Conservation (phyloP, 2,329 filamentous ascomycete species). For the Colletotrichum sp. region DNA sequence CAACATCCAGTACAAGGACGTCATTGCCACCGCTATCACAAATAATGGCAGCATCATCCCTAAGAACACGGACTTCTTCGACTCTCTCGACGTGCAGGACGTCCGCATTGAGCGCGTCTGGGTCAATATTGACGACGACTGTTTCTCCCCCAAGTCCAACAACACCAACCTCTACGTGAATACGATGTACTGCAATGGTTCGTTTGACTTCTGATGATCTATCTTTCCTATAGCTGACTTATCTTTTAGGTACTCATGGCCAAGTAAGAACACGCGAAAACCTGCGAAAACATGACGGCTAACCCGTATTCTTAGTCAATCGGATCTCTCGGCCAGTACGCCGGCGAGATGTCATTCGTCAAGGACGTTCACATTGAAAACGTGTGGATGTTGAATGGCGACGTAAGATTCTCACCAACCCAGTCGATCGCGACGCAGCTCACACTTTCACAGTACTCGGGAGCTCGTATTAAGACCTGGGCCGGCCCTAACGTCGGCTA, state of each 20-base stretch:
- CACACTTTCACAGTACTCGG: slow-evolving; percentile 36
- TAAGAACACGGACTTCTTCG: slow-evolving; percentile 69
- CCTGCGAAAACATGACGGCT: slow-evolving; percentile 43
- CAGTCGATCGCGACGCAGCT: background rate
- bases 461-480: slow-evolving; percentile 66
- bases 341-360: slow-evolving; percentile 58
- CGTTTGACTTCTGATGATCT: slow-evolving; percentile 12
- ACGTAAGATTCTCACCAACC: slow-evolving; percentile 22
- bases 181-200: slow-evolving; percentile 66
- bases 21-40: slow-evolving; percentile 59
- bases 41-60: slow-evolving; percentile 49
- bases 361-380: slow-evolving; percentile 65
- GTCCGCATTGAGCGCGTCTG: slow-evolving; percentile 55
- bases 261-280: background rate
- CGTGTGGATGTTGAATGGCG: slow-evolving; percentile 55
- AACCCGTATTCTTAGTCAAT: slow-evolving; percentile 43
- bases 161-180: slow-evolving; percentile 62
- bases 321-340: slow-evolving; percentile 63
- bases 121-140: slow-evolving; percentile 64
- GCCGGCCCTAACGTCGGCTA: slow-evolving; percentile 62
- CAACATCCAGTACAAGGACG: slow-evolving; percentile 57
- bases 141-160: slow-evolving; percentile 66
- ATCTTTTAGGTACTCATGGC: slow-evolving; percentile 24
- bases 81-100: slow-evolving; percentile 61
- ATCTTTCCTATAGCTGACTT: background rate